Base-by-base conservation (phyloP, 2,329 filamentous ascomycete genomes). In the Saccharata proteae region DNA sequence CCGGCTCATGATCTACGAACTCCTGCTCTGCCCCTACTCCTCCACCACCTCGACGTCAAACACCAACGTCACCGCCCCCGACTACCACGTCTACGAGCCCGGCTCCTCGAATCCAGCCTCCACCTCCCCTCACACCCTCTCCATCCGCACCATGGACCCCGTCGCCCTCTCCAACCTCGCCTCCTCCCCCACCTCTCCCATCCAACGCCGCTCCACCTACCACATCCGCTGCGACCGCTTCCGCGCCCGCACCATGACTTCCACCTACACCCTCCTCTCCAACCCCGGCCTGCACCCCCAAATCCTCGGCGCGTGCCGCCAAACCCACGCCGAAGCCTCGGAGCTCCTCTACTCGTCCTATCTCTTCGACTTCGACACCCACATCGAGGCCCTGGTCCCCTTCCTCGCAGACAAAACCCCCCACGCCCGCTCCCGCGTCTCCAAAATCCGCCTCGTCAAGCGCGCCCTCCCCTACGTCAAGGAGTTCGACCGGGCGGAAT, bases 371-470 rank as follows among this genome's bases (percentile, higher is more conserved):
- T 78, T 78, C 47, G 67, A 65, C 38, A 60, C 61, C 28, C 61
- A 71, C 49, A 58, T 77, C 40, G 73, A 77, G 49, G 69, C 72
- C 11, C 61, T 73, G 5, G 60, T 66, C 1, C 70, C 72, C 0
- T 77, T 77, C 45, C 55, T 78, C 22, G 54, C 57, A 18, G 71
- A 77, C 45, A 59, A 74, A 19, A 69, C 66, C 3, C 58, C 62
- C 1, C 42, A 48, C 12, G 63, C 66, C 2, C 59, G 67, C 19
- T 46, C 49, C 7, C 54, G 66, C 27, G 51, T 77, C 36, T 55
- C 57, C 17, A 57, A 61, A 20, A 51, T 78, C 8, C 59, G 61
- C 9, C 42, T 78, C 13, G 65, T 67, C 15, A 77, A 77, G 45
- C 62, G 66, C 41, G 63, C 65, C 1, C 54, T 71, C 16, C 56